Base-by-base conservation (phyloP, 2,329 filamentous ascomycete genomes). In the Diplocarpon mali region DNA sequence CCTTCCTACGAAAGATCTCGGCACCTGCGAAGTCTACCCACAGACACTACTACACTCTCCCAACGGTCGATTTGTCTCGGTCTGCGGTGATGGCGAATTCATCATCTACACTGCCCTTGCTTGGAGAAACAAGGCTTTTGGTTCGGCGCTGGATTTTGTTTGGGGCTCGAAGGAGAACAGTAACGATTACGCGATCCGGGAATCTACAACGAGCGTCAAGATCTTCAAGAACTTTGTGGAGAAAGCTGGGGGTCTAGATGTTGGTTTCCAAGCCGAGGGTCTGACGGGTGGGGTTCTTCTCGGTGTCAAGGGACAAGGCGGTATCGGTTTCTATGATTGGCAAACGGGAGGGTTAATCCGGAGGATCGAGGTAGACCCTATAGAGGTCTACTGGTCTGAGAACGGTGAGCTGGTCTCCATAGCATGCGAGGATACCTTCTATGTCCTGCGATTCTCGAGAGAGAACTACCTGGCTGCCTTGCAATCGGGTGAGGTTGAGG, bases 151-250 rank as follows among this genome's bases (percentile, higher is more conserved):
- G 42, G 92, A 98, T 67, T 98, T 98, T 64, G 89, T 85, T 10
- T 98, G 92, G 92, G 90, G 84, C 0, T 86, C 85, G 36, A 95
- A 95, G 67, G 90, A 95, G 47, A 95, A 95, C 67, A 94, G 87
- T 69, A 96, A 95, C 64, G 92, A 98, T 64, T 96, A 94, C 61
- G 92, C 92, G 32, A 96, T 98, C 57, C 83, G 92, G 30, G 92
- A 98, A 67, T 95, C 89, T 4, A 69, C 84, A 24, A 95, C 90
- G 39, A 94, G 85, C 59, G 88, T 98, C 59, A 95, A 95, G 72
- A 80, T 96, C 30, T 96, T 92, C 74, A 90, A 92, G 67, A 96
- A 96, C 67, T 96, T 98, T 69, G 83, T 89, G 55, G 92, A 96
- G 65, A 90, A 93, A 67, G 69, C 74, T 24, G 86, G 85, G 46